A percentile compares a stretch with the other conserved stretches of the same genome.
Conservation (phyloP, 1,284 basidiomycete genomes). For the Abortiporus biennis region DNA sequence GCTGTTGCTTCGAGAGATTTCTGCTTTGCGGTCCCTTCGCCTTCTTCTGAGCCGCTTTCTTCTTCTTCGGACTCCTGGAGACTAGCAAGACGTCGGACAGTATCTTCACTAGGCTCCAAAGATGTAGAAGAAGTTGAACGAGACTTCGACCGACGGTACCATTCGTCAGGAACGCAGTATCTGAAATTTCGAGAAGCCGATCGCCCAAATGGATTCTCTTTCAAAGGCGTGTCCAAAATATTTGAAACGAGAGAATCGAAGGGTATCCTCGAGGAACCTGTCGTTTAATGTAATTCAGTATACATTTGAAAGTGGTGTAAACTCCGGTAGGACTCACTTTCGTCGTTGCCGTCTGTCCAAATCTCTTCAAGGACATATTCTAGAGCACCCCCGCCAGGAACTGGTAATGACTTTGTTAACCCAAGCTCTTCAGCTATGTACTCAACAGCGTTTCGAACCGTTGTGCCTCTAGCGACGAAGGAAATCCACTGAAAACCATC, state of each 20-base stretch:
- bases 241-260: slow-evolving; percentile 24
- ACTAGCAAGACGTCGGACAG: slow-evolving; percentile 42
- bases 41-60: slow-evolving; percentile 38
- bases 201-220: slow-evolving; percentile 33
- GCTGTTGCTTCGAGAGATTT: slow-evolving; percentile 3
- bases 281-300: not conserved
- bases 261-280: slow-evolving; percentile 20
- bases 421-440: slow-evolving; percentile 61
- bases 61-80: slow-evolving; percentile 47
- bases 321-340: slow-evolving; percentile 45
- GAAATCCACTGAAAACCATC: slow-evolving; percentile 64
- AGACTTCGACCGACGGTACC: slow-evolving; percentile 67
- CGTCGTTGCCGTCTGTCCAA: slow-evolving; percentile 39
- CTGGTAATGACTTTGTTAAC: slow-evolving; percentile 52
- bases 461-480: slow-evolving; percentile 52
- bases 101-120: slow-evolving; percentile 44
- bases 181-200: slow-evolving; percentile 38
- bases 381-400: slow-evolving; percentile 53
- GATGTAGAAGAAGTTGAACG: slow-evolving; percentile 40
- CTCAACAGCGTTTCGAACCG: slow-evolving; percentile 49
- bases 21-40: slow-evolving; percentile 59
- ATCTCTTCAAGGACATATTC: slow-evolving; percentile 68
- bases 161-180: slow-evolving; percentile 72
- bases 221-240: slow-evolving; percentile 33
- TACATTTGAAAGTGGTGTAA: too few relatives aligned